Conservation (phyloP, 257 asterid genomes). For the Handroanthus guayacan region DNA sequence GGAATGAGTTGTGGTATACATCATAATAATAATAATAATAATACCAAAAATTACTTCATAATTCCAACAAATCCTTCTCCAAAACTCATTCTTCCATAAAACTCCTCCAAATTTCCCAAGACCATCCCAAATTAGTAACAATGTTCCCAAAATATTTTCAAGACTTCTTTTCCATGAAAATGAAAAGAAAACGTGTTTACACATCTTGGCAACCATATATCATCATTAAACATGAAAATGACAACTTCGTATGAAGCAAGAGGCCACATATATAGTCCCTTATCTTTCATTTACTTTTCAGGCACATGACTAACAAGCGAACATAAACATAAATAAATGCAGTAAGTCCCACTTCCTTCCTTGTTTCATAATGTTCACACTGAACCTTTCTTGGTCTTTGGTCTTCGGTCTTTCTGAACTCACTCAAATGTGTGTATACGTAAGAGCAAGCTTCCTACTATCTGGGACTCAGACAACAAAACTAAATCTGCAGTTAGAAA, state of each 20-base stretch:
- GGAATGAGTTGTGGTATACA: too few species aligned
- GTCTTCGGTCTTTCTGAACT: not conserved
- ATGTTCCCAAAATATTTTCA: not conserved
- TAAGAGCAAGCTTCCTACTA: not conserved
- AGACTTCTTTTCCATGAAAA: not conserved
- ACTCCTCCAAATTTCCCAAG: too few species aligned
- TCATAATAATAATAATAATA: too few species aligned
- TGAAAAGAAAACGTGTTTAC: not conserved
- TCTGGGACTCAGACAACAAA: too few species aligned
- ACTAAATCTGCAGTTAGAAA: too few species aligned
- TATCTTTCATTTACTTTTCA: not conserved
- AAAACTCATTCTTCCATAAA: too few species aligned
- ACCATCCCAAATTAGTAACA: too few species aligned
- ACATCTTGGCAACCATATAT: too few species aligned
- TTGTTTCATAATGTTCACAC: slow-evolving; percentile 32
- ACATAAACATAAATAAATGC: not conserved
- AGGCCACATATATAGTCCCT: not conserved
- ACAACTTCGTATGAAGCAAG: not conserved
- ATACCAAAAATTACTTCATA: too few species aligned
- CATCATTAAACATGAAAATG: not conserved
- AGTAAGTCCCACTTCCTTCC: not conserved
- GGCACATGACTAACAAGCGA: slow-evolving; percentile 23
- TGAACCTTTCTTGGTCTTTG: not conserved
- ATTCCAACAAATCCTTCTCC: too few species aligned
- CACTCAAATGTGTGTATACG: not conserved